Evolutionary conservation across 345 rosid species (phyloP), one percentile per base, ranked within the genome.

Genomic region (Excoecaria agallocha): DNA sequence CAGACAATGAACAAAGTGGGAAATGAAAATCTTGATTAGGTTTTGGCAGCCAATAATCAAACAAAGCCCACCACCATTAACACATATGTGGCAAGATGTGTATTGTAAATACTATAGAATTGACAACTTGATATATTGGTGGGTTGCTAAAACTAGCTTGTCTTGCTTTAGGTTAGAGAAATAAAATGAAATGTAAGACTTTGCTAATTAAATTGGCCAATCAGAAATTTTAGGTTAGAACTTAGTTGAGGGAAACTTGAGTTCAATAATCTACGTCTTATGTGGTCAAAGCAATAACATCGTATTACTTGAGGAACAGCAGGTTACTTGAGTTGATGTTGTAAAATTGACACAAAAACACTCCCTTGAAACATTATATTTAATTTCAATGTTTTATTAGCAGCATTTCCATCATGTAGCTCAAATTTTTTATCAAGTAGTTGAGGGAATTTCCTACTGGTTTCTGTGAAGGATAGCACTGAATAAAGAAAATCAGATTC

Each of bases 401-500:
- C 17, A 76, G 54, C 16, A 41, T 55, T 20, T 48, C 74, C 13
- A 57, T 63, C 62, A 64, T 13, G 5, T 9, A 60, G 12, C 58
- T 38, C 38, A 64, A 10, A 49, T 13, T 24, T 52, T 24, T 3
- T 63, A 57, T 25, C 45, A 11, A 6, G 41, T 35, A 3, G 20
- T 30, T 30, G 1, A 0, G 30, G 30, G 30, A 30, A 30, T 30
- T 30, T 30, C 30, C 30, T 30, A 30, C 2, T 30, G 30, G 30
- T 0, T 30, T 30, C 30, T 30, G 2, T 30, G 25, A 59, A 48
- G 11, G 25, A 71, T 39, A 62, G 57, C n/a, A 67, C 57, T 20
- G n/a, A 38, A 43, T 10, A 60, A 38, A 73, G 57, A 37, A n/a
- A 59, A 6, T 69, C 35, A 30, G 68, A 69, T 77, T 69, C 45